A percentile compares a stretch with the other conserved stretches of the same genome.
These are phyloP conservation scores for Cyberlindnera mycetangii DNA, from an alignment of 805 yeast species.

Conservation along the genomic window DNA sequence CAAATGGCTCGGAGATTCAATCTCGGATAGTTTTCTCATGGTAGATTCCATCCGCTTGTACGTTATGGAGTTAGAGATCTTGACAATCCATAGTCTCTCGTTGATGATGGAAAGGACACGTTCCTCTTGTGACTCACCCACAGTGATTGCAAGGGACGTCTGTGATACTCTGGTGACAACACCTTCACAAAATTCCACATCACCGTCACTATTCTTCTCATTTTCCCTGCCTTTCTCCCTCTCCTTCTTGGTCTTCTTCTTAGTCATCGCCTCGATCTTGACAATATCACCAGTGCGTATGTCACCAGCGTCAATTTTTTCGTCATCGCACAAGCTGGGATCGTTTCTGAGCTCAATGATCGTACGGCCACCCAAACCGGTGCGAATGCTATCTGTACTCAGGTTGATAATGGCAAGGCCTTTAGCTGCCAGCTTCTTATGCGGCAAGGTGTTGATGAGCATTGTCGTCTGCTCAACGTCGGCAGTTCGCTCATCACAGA, in stretches of 20 bases:
- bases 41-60: slow-evolving; percentile 78
- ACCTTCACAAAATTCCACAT: slow-evolving; percentile 44
- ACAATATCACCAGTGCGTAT: slow-evolving; percentile 78
- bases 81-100: slow-evolving; percentile 56
- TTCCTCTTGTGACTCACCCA: slow-evolving; percentile 56
- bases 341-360: slow-evolving; percentile 63
- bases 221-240: slow-evolving; percentile 11
- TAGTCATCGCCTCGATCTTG: slow-evolving; percentile 38
- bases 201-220: slow-evolving; percentile 19
- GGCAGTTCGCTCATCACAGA: slow-evolving; percentile 21
- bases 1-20: slow-evolving; percentile 9
- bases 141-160: slow-evolving; percentile 50
- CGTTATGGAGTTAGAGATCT: slow-evolving; percentile 60
- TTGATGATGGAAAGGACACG: slow-evolving; percentile 43
- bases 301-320: slow-evolving; percentile 44
- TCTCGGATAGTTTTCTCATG: slow-evolving; percentile 59
- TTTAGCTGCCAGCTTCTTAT: slow-evolving; percentile 60
- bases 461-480: slow-evolving; percentile 24
- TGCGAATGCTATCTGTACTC: slow-evolving; percentile 53
- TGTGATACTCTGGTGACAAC: slow-evolving; percentile 58
- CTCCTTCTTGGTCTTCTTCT: slow-evolving; percentile 22
- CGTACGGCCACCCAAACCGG: slow-evolving; percentile 78
- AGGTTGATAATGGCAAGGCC: slow-evolving; percentile 80
- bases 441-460: slow-evolving; percentile 48
- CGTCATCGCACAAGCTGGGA: slow-evolving; percentile 37